Percentiles rank a stretch among this genome's conserved stretches.
phyloP scores from a whole-genome alignment of 306 rosid species.

The Rosa chinensis region DNA sequence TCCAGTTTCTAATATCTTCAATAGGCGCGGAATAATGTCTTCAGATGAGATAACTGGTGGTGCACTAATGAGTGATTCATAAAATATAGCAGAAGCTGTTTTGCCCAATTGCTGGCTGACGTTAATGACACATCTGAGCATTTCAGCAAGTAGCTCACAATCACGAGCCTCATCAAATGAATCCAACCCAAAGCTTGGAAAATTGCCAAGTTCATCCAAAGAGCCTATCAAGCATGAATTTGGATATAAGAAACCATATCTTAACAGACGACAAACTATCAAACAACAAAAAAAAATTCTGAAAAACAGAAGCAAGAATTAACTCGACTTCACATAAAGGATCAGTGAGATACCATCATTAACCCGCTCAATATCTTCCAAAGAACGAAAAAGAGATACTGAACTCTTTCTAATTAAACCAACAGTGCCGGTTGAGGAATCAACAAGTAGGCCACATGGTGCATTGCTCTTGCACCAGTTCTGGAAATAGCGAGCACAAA shows the following conservation, averaged over 20 bases:
- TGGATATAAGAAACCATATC: constrained; percentile 1
- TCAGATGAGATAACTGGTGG: constrained; percentile 57
- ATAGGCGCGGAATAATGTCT: constrained; percentile 55
- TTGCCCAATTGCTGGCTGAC: constrained; percentile 83
- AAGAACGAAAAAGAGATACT: constrained; percentile 68
- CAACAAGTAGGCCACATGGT: constrained; percentile 66
- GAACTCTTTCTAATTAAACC: constrained; percentile 81
- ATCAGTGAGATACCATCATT: constrained; percentile 52
- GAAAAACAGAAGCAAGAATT: background rate
- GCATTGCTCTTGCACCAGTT: constrained; percentile 91
- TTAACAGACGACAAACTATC: constrained; percentile 6
- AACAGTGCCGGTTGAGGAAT: constrained; percentile 51
- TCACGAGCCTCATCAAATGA: constrained; percentile 52
- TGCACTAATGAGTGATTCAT: constrained; percentile 62
- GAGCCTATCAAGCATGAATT: constrained; percentile 47
- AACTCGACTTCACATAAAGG: background rate
- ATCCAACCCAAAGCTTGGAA: constrained; percentile 42
- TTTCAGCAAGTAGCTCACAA: constrained; percentile 54
- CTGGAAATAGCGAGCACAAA: constrained; percentile 62
- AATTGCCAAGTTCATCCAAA: constrained; percentile 60
- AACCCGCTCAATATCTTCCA: constrained; percentile 82
- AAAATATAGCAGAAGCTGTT: constrained; percentile 70
- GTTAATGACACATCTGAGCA: constrained; percentile 63
- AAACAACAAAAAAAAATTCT: background rate
- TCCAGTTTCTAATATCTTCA: constrained; percentile 78